Evolutionary conservation across 345 rosid genomes (phyloP), one percentile per base, ranked within the genome.

Genomic region (Eucalyptus marginata): DNA sequence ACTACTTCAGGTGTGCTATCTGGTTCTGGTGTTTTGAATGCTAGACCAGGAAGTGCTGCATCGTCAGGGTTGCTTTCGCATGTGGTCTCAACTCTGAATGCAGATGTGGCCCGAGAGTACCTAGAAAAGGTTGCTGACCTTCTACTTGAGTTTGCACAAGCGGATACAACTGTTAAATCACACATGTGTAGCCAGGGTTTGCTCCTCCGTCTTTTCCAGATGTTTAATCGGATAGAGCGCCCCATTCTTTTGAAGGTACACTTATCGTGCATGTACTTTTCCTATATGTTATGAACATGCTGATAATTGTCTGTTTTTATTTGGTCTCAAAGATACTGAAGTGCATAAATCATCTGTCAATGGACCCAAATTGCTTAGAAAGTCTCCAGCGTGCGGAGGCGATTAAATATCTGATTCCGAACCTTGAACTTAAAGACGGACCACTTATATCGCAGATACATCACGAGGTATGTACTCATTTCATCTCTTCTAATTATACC

Each of bases 1-100:
- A 95, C 98, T 68, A 96, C 98, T 86, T 97, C 99, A 14, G 99
- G 99, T 79, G 97, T 96, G 68, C 92, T 97, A 59, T 97, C 99
- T 91, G 99, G 99, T 91, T 97, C 99, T 13, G 99, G 99, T 86
- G 97, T 97, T 92, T 89, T 97, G 92, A 96, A 95, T 94, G 99
- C 99, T 91, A 97, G 98, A 92, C 96, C 97, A 16, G 99, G 99
- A 91, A 95, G 99, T 92, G 94, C 99, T 62, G 95, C 99, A 88
- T 98, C 99, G 89, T 96, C 98, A 64, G 98, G 99, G 58, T 92
- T 96, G 89, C 97, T 98, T 54, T 94, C 96, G 90, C 98, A 96
- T 91, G 95, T 98, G 98, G 96, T 96, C 88, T 97, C 98, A 31
- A 94, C 99, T 20, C 91, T 95, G 91, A 97, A 96, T 93, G 97